Evolutionary conservation across 331 rosid genomes (phyloP).

Genomic region (Acacia pycnantha): DNA sequence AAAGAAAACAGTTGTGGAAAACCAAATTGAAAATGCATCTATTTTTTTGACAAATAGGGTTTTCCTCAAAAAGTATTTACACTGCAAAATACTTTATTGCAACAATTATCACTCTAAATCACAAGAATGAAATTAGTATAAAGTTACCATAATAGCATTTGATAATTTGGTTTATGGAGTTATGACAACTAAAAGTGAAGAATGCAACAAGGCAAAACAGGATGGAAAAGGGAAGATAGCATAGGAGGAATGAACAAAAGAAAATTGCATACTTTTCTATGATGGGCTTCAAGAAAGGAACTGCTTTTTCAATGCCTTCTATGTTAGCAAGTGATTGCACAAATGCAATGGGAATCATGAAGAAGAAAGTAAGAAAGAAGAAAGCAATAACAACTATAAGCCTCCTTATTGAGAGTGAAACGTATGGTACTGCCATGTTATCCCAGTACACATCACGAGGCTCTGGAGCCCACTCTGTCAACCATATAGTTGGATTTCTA

Average conservation of each 20-base stretch:
- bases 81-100: not conserved
- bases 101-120: not conserved
- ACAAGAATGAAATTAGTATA: not conserved
- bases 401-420: slow-evolving; percentile 81
- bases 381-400: slow-evolving; percentile 77
- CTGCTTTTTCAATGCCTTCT: slow-evolving; percentile 82
- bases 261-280: slow-evolving; percentile 65
- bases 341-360: slow-evolving; percentile 96
- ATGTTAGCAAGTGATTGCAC: slow-evolving; percentile 95
- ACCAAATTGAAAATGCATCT: not conserved
- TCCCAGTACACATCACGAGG: slow-evolving; percentile 95
- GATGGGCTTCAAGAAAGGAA: slow-evolving; percentile 66
- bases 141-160: not conserved
- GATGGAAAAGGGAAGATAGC: not conserved
- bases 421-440: slow-evolving; percentile 90
- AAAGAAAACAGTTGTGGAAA: not conserved
- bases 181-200: not conserved
- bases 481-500: slow-evolving; percentile 87
- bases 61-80: not conserved
- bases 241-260: not conserved
- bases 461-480: slow-evolving; percentile 98
- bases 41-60: not conserved
- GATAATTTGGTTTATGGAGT: not conserved
- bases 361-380: slow-evolving; percentile 97
- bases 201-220: not conserved